Conservation (phyloP, 2,329 filamentous ascomycete genomes). For the Neocucurbitaria cava region DNA sequence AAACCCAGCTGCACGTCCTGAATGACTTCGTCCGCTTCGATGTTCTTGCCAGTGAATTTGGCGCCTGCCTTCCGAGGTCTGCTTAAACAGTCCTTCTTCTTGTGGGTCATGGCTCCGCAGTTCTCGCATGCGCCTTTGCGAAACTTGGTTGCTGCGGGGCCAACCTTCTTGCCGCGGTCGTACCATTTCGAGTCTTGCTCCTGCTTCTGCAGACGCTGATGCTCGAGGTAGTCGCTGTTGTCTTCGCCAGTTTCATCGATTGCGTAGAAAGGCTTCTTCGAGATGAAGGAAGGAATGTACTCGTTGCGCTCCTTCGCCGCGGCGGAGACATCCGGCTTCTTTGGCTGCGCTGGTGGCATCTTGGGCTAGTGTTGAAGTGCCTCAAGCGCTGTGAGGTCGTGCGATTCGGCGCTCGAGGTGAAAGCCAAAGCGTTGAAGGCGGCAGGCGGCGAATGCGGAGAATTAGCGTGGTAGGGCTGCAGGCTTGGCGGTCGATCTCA, state of each 20-base stretch:
- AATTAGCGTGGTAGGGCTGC: constrained; percentile 41
- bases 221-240: constrained; percentile 86
- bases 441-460: constrained; percentile 24
- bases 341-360: constrained; percentile 57
- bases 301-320: constrained; percentile 88
- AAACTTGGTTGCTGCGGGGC: constrained; percentile 92
- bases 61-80: constrained; percentile 88
- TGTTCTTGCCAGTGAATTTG: constrained; percentile 90
- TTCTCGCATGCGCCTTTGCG: constrained; percentile 99
- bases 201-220: constrained; percentile 83
- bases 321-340: constrained; percentile 61
- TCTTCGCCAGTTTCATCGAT: constrained; percentile 73
- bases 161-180: constrained; percentile 82
- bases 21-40: constrained; percentile 87
- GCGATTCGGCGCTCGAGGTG: constrained; percentile 5
- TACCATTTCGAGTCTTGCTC: constrained; percentile 86
- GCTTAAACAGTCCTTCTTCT: constrained; percentile 90
- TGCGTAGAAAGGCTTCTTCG: constrained; percentile 96
- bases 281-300: constrained; percentile 98
- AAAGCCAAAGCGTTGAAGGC: constrained; percentile 9
- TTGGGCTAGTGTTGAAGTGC: constrained; percentile 12
- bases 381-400: constrained; percentile 1
- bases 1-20: constrained; percentile 88
- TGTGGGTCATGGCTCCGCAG: constrained; percentile 96
- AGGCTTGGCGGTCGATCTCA: constrained; percentile 25